Base-by-base conservation (phyloP, 768 basidiomycete genomes). In the Mycena kentingensis region DNA sequence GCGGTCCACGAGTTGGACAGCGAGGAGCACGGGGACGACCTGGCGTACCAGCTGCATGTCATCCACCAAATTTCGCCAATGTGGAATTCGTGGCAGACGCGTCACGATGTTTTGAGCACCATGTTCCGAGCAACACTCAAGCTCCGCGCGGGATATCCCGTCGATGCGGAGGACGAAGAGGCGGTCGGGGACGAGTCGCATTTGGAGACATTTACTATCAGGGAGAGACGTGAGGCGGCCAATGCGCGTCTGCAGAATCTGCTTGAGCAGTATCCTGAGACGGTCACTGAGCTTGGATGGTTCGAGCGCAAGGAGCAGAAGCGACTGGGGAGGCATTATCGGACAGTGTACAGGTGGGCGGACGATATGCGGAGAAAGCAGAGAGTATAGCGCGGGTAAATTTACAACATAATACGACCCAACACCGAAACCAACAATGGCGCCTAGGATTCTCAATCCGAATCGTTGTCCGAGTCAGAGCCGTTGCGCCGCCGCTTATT, bases 61-160 rank as follows among this genome's bases (percentile, higher is more conserved):
- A 73, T 90, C 4, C 81, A 84, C 57, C 78, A 81, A 52, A 76
- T 87, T 47, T 77, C 83, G 4, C 85, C 88, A 11, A 66, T 74
- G 21, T 87, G 84, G 82, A 77, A 81, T 41, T 64, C 70, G 38
- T 90, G 88, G 90, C 73, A 73, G 37, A 81, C 85, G n/a, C 86
- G 88, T 61, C 63, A 56, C 24, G 70, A 70, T 39, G 74, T 82
- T 5, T 64, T 87, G 48, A 66, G 68, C 2, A 60, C 81, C 8
- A 65, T 91, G 41, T 66, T 77, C 24, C 62, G 70, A 4, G 79
- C 77, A 2, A 58, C 84, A 11, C 60, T 66, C 15, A 75, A 76
- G 41, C 73, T 91, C 22, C 69, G 73, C 54, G 65, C 73, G 11
- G 88, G 88, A 3, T 70, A 67, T 34, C 61, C 77, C 27, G 68